Evolutionary conservation across 2,329 filamentous ascomycete species (phyloP).

Genomic region (Ascochyta clinopodiicola): DNA sequence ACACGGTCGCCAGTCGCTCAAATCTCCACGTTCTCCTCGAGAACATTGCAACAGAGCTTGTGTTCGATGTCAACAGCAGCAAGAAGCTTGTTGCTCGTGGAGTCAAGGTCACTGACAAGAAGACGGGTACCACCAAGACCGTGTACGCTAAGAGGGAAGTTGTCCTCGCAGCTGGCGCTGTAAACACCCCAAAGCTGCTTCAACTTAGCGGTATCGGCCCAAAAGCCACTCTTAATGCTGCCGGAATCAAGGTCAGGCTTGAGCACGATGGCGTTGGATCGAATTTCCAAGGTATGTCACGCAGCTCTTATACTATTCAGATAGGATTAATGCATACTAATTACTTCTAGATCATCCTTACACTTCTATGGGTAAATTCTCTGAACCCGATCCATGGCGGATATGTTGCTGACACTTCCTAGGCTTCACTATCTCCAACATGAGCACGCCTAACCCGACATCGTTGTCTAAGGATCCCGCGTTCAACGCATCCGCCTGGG

Average conservation of each 20-base stretch:
- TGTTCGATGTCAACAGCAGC: constrained; percentile 26
- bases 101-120: constrained; percentile 33
- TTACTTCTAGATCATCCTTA: constrained; percentile 33
- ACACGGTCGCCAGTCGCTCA: constrained; percentile 31
- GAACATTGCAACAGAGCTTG: constrained; percentile 28
- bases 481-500: constrained; percentile 40
- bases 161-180: constrained; percentile 63
- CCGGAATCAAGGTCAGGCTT: constrained; percentile 33
- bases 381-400: background rate
- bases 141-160: constrained; percentile 56
- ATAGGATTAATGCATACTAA: too few species aligned
- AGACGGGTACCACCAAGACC: constrained; percentile 21
- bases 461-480: constrained; percentile 29
- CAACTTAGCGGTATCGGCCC: constrained; percentile 43
- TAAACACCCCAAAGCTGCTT: constrained; percentile 63
- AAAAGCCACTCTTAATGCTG: constrained; percentile 32
- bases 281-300: constrained; percentile 34
- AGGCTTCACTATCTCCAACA: constrained; percentile 27
- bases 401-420: background rate
- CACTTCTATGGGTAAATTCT: constrained; percentile 15
- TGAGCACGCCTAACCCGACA: constrained; percentile 29
- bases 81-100: constrained; percentile 31
- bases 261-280: constrained; percentile 41
- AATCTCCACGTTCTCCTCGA: constrained; percentile 41
- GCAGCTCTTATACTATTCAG: too few species aligned